Evolutionary conservation across 129 eudicot species (phyloP).

Genomic region (Tanacetum coccineum): DNA sequence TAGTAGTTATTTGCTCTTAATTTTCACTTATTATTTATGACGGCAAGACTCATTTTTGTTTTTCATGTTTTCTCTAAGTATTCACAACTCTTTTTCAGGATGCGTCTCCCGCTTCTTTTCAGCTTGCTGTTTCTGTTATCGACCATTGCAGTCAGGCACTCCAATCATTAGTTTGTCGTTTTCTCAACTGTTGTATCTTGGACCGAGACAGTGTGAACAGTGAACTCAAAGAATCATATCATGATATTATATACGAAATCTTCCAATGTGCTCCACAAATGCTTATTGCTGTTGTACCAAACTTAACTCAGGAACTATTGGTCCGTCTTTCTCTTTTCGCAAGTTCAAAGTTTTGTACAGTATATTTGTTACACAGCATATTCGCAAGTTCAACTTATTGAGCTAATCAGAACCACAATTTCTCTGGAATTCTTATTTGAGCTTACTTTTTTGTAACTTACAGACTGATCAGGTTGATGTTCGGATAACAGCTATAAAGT

Average conservation of each 20-base stretch:
- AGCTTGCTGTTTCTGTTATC: slow-evolving; percentile 75
- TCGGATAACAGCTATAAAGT: slow-evolving; percentile 79
- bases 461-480: slow-evolving; percentile 98
- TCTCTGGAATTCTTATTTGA: neutral
- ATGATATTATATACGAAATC: slow-evolving; percentile 66
- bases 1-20: too few species aligned
- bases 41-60: neutral
- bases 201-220: slow-evolving; percentile 60
- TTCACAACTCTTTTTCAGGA: slow-evolving; percentile 41
- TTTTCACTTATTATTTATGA: neutral
- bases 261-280: slow-evolving; percentile 66
- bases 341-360: neutral
- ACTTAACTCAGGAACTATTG: slow-evolving; percentile 71
- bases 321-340: slow-evolving; percentile 36
- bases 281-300: slow-evolving; percentile 73
- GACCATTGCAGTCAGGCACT: slow-evolving; percentile 55
- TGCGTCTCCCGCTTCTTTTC: slow-evolving; percentile 51
- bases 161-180: slow-evolving; percentile 62
- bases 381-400: slow-evolving; percentile 3
- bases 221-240: slow-evolving; percentile 72
- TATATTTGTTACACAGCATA: neutral
- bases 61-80: neutral
- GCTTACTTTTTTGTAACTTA: slow-evolving; percentile 18
- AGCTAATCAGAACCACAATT: neutral
- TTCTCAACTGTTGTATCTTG: slow-evolving; percentile 76